Base-by-base conservation (phyloP, 768 basidiomycete genomes). In the Phylloporus sp. region DNA sequence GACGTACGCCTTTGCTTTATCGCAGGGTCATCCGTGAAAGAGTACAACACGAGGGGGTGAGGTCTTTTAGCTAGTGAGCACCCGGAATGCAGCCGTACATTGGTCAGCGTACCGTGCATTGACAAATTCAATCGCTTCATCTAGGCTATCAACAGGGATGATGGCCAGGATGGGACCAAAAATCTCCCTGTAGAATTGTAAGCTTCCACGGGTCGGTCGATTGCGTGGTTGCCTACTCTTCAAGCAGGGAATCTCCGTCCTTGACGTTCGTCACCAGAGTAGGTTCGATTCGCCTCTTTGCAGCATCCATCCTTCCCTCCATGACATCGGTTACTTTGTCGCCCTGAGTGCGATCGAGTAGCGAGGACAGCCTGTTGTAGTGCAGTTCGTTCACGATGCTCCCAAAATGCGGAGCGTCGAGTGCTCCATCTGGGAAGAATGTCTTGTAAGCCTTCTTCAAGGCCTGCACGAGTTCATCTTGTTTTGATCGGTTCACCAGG, bases 111-210 rank as follows among this genome's bases (percentile, higher is more conserved):
- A 82, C 84, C 73, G 70, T 4, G 66, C 61, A 37, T 75, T 76
- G 34, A 86, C 62, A 54, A 79, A 79, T 2, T 71, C 68, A 29
- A 85, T 67, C 0, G 80, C 84, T 17, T 78, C 76, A 3, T 79
- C 71, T 7, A 84, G 43, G 42, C 62, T 68, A 26, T 80, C 75
- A 1, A 88, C 74, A 0, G 78, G 67, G 11, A 87, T 55, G 36
- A 90, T 70, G 1, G 86, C 79, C 7, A 89, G 56, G 20, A 89
- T 61, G 1, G 87, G 86, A 0, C 84, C 87, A 53, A 90, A 90
- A 3, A 87, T 60, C 60, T 89, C 87, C 50, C 85, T 86, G 52
- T 17, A 6, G 9, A 20, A 15, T 18, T 3, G 26, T 39, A 20
- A 49, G 36, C 18, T 5, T 22, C 10, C 3, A 4, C 8, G 11